These are phyloP conservation scores for Sporothrix variecibatus DNA, from an alignment of 2,329 filamentous ascomycete species.

Conservation along the genomic window DNA sequence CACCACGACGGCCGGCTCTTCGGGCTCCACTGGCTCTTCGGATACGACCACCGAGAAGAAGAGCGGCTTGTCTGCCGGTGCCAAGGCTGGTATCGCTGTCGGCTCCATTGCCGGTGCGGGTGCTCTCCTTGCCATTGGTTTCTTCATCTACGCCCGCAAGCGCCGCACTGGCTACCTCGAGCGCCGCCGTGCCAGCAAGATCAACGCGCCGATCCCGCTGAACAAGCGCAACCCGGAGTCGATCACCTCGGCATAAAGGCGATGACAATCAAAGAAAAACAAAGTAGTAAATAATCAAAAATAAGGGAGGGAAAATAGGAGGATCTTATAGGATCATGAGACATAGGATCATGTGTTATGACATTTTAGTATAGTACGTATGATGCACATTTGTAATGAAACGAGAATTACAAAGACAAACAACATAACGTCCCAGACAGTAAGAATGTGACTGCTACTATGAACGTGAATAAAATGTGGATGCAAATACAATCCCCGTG, in stretches of 20 bases:
- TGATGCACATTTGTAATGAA: constrained; percentile 1
- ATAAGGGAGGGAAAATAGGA: not conserved
- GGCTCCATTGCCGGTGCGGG: constrained; percentile 37
- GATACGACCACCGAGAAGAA: not conserved
- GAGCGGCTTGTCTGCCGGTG: constrained; percentile 38
- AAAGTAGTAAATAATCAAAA: not conserved
- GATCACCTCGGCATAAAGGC: constrained; percentile 19
- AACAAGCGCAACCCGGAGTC: constrained; percentile 28
- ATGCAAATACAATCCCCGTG: too few relatives aligned
- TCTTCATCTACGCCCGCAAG: constrained; percentile 21
- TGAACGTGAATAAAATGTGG: too few relatives aligned
- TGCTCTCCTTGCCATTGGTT: not conserved
- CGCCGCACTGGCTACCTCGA: constrained; percentile 26
- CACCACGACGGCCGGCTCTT: not conserved
- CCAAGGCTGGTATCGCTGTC: constrained; percentile 43
- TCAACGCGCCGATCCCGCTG: constrained; percentile 27
- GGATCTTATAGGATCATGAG: not conserved
- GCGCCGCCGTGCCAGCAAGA: constrained; percentile 18
- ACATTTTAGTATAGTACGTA: not conserved
- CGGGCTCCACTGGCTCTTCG: not conserved
- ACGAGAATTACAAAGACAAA: not conserved
- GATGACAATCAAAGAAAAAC: not conserved
- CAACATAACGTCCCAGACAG: not conserved
- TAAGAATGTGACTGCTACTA: not conserved
- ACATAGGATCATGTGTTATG: constrained; percentile 2